phyloP scores from a whole-genome alignment of 176 grass and related monocot species.

The Aegilops sharonensis region DNA sequence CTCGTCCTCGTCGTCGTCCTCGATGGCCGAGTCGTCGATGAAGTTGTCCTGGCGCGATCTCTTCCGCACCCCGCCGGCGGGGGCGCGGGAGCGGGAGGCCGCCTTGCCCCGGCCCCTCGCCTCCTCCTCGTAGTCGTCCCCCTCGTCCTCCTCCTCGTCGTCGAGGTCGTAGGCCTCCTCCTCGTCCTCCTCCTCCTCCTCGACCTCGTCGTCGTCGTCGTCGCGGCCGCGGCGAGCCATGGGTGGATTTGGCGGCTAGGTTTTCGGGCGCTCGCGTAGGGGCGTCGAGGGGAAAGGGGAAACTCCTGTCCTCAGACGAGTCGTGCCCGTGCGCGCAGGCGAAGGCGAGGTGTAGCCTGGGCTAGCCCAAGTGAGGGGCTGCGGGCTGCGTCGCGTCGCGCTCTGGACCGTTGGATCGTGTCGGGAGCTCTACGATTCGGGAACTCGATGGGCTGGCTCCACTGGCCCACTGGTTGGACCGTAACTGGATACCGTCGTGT shows the following conservation, averaged over 20 bases:
- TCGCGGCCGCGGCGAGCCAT: conserved; percentile 71
- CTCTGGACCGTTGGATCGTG: conserved; percentile 17
- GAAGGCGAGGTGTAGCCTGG: background rate
- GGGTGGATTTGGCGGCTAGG: conserved; percentile 51
- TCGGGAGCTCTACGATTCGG: conserved; percentile 5
- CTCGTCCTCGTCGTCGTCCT: conserved; percentile 87
- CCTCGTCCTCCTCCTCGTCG: conserved; percentile 64
- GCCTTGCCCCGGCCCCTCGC: conserved; percentile 41
- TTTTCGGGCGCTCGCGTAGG: conserved; percentile 34
- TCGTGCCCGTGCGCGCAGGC: background rate
- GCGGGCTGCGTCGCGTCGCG: background rate
- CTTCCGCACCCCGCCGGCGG: conserved; percentile 42
- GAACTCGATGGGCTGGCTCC: background rate
- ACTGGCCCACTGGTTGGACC: background rate
- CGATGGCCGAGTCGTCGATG: conserved; percentile 87
- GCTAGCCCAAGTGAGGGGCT: background rate
- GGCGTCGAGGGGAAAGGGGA: conserved; percentile 24
- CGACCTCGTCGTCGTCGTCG: conserved; percentile 66
- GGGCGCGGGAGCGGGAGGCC: conserved; percentile 35
- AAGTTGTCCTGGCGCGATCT: conserved; percentile 63
- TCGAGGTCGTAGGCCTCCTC: conserved; percentile 58
- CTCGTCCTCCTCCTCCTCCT: conserved; percentile 57
- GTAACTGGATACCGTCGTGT: background rate
- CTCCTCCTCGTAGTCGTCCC: conserved; percentile 55
- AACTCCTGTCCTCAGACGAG: conserved; percentile 30